A percentile compares a stretch with the other conserved stretches of the same genome.
Evolutionary conservation across 371 early-diverging fungal genomes (phyloP).

Genomic region (Massospora cicadina): DNA sequence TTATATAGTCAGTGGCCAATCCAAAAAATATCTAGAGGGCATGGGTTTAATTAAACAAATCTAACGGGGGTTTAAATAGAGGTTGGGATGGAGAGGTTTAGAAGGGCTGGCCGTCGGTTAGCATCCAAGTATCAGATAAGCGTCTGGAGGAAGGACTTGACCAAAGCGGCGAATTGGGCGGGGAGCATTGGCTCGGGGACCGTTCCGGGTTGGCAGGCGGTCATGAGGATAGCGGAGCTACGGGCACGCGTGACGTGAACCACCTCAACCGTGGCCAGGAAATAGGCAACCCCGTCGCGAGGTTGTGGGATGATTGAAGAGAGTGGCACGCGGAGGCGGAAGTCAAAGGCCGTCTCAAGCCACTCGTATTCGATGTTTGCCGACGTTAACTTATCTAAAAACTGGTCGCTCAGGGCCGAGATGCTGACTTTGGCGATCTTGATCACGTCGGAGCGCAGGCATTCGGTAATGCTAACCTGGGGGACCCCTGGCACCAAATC

Average conservation of each 20-base stretch:
- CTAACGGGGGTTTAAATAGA: too few relatives aligned
- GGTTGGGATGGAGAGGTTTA: too few relatives aligned
- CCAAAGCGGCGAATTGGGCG: neutral
- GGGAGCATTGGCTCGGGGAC: neutral
- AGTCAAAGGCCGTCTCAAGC: neutral
- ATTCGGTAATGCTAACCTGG: slow-evolving; percentile 6
- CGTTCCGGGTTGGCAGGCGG: neutral
- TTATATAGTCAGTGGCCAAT: too few relatives aligned
- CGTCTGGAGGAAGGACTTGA: neutral
- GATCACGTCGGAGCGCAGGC: neutral
- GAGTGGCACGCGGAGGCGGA: neutral
- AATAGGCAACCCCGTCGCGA: neutral
- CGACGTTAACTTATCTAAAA: neutral
- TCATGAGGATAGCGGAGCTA: slow-evolving; percentile 3
- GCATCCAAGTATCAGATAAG: neutral
- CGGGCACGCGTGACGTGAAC: slow-evolving; percentile 1
- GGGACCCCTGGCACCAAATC: neutral
- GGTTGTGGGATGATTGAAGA: neutral
- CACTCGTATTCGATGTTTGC: slow-evolving; percentile 4
- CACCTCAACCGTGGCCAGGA: slow-evolving; percentile 3
- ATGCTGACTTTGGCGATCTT: neutral
- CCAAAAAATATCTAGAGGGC: too few relatives aligned
- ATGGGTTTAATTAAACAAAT: too few relatives aligned
- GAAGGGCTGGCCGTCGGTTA: too few relatives aligned
- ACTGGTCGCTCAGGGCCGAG: neutral